Conservation (phyloP, 139 green algal species). For the Volvox africanus region DNA sequence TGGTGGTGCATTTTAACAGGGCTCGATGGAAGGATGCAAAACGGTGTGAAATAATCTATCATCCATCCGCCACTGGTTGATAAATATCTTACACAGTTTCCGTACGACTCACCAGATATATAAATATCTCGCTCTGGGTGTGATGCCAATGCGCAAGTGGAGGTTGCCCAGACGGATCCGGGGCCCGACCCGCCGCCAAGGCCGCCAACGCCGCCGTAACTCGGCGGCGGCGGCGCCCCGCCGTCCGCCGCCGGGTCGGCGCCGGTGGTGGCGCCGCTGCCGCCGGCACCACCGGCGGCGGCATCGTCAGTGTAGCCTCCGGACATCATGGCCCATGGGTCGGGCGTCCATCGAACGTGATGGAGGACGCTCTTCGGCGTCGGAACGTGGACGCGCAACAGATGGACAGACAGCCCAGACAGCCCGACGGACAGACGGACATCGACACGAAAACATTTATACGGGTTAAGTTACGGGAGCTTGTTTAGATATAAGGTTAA, state of each 20-base stretch:
- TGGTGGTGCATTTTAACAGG: too few species aligned
- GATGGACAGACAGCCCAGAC: too few species aligned
- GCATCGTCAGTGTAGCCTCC: neutral
- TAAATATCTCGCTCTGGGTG: conserved; percentile 48
- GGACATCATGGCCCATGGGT: conserved; percentile 59
- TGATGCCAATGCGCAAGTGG: conserved; percentile 24
- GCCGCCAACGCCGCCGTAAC: neutral
- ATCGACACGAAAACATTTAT: too few species aligned
- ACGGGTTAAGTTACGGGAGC: too few species aligned
- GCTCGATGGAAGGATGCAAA: too few species aligned
- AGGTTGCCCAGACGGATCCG: neutral
- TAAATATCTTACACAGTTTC: too few species aligned
- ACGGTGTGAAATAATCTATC: too few species aligned
- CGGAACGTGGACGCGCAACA: too few species aligned
- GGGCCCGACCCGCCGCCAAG: neutral
- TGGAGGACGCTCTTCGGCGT: conserved; percentile 46
- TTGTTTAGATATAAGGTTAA: too few species aligned
- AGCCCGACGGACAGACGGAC: too few species aligned
- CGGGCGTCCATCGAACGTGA: conserved; percentile 59
- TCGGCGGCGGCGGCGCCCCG: neutral
- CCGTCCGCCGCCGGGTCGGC: neutral
- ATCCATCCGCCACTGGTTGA: too few species aligned
- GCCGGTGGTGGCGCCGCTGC: neutral
- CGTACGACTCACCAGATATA: conserved; percentile 3
- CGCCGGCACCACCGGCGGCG: neutral